Conservation (phyloP, 108 stramenopile genomes). For the Schizochytrium sp. region DNA sequence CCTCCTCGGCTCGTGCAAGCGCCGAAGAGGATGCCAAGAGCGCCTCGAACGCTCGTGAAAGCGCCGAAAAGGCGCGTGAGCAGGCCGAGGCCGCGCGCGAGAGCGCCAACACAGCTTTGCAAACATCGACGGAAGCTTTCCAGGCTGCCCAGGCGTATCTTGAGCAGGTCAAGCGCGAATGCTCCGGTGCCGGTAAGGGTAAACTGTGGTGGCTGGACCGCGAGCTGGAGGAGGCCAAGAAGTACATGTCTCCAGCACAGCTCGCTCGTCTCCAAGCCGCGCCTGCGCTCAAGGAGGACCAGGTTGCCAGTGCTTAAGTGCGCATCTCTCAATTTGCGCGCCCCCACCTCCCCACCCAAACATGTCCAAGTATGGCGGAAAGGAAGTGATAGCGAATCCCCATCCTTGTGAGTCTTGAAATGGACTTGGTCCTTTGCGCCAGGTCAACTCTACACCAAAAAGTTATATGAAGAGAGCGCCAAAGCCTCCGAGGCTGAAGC, state of each 20-base stretch:
- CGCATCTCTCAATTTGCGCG: too few species aligned
- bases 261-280: not conserved
- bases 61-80: not conserved
- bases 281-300: not conserved
- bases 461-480: not conserved
- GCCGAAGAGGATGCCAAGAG: not conserved
- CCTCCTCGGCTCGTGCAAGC: not conserved
- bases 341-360: too few species aligned
- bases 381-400: too few species aligned
- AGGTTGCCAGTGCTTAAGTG: not conserved
- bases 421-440: too few species aligned
- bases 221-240: conserved; percentile 3
- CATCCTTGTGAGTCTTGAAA: too few species aligned
- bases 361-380: too few species aligned
- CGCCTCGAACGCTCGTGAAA: not conserved
- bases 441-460: too few species aligned
- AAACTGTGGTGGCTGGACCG: conserved; percentile 8
- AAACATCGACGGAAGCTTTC: not conserved
- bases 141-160: not conserved
- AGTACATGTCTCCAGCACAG: not conserved
- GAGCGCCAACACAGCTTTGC: not conserved
- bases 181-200: not conserved
- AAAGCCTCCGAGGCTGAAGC: not conserved
- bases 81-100: not conserved
- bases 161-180: not conserved